Conservation (phyloP, 2,329 filamentous ascomycete genomes). For the Clathrospora elynae region DNA sequence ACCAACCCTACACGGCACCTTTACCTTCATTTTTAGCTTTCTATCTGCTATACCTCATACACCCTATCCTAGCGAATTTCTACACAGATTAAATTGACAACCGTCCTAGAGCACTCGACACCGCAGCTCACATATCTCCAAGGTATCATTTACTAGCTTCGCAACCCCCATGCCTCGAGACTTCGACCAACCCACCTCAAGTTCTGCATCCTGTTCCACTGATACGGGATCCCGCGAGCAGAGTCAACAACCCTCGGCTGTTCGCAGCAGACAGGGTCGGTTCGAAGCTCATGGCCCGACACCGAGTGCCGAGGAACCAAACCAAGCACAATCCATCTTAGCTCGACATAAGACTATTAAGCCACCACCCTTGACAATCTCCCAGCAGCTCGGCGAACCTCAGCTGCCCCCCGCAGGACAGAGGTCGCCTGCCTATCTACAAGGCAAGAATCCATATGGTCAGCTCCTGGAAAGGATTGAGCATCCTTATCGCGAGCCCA, state of each 20-base stretch:
- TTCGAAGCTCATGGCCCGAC: slow-evolving; percentile 11
- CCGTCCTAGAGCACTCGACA: not conserved
- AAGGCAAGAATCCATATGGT: slow-evolving; percentile 43
- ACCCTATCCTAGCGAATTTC: slow-evolving; percentile 7
- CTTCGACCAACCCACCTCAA: slow-evolving; percentile 26
- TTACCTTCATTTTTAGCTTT: slow-evolving; percentile 23
- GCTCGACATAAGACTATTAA: slow-evolving; percentile 12
- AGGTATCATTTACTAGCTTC: not conserved
- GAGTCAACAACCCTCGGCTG: slow-evolving; percentile 13
- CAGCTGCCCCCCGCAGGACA: slow-evolving; percentile 12
- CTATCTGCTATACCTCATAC: slow-evolving; percentile 13
- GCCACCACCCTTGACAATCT: slow-evolving; percentile 11
- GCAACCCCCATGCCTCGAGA: slow-evolving; percentile 29
- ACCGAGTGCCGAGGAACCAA: slow-evolving; percentile 7
- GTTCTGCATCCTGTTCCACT: slow-evolving; percentile 20
- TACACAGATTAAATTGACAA: slow-evolving; percentile 4
- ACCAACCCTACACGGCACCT: slow-evolving; percentile 20
- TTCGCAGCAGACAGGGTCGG: slow-evolving; percentile 18
- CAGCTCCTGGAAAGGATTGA: slow-evolving; percentile 33
- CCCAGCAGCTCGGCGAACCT: slow-evolving; percentile 9
- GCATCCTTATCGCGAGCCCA: slow-evolving; percentile 26
- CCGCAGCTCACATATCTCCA: not conserved
- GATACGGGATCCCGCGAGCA: slow-evolving; percentile 19
- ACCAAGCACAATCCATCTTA: slow-evolving; percentile 11
- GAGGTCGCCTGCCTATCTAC: slow-evolving; percentile 37